A percentile compares a stretch with the other conserved stretches of the same genome.
These are phyloP conservation scores for Sarocladium brachiariae DNA, from an alignment of 2,329 filamentous ascomycete genomes.

Conservation along the genomic window DNA sequence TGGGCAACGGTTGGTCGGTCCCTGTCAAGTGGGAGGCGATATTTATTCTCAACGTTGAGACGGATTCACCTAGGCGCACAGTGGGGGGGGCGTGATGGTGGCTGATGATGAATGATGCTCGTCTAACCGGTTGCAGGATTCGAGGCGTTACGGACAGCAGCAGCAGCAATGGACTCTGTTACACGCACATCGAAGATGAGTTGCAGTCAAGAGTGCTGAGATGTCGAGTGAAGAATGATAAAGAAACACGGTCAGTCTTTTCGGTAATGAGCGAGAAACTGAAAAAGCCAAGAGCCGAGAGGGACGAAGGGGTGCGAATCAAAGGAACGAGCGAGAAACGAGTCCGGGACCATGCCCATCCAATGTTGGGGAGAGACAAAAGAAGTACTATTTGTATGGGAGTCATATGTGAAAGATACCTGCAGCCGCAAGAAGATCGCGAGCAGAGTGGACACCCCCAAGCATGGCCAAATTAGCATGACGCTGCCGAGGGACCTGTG, in stretches of 20 bases:
- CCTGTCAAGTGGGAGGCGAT: conserved; percentile 3
- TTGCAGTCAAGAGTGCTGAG: too few relatives aligned
- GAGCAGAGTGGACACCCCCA: not conserved
- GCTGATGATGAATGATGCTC: too few relatives aligned
- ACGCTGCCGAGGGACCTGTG: conserved; percentile 2
- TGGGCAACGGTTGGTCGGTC: not conserved
- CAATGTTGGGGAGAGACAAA: not conserved
- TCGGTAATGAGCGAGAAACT: not conserved
- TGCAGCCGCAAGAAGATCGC: not conserved
- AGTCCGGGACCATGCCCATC: not conserved
- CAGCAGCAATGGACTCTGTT: too few relatives aligned
- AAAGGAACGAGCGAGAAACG: not conserved
- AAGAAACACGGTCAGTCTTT: too few relatives aligned
- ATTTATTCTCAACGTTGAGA: conserved; percentile 5
- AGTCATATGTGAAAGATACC: not conserved
- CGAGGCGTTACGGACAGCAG: too few relatives aligned
- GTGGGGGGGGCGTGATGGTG: not conserved
- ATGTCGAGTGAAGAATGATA: not conserved
- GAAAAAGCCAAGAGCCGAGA: not conserved
- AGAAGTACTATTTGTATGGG: not conserved
- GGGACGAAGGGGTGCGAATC: not conserved
- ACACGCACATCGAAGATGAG: too few relatives aligned
- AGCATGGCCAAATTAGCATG: conserved; percentile 4
- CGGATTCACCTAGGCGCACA: not conserved
- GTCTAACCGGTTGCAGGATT: not conserved